Evolutionary conservation across 129 eudicot species (phyloP), one percentile per base, ranked within the genome.

Genomic region (Erigeron canadensis): DNA sequence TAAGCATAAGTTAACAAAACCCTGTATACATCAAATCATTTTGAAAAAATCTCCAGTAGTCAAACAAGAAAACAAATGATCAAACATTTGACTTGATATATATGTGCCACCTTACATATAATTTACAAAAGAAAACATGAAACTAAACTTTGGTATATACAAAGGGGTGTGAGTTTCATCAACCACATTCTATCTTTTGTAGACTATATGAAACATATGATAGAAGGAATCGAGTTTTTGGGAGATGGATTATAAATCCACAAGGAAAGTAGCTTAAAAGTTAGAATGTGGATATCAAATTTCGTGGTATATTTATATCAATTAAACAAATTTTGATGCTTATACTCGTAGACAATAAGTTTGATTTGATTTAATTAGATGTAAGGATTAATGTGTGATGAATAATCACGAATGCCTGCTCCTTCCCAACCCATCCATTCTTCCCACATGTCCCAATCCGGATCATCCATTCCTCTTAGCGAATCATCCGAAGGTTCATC

Each of bases 341-440:
- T 28, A 1, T 28, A 3, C 34, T 28, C 3, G 34, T 28, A 28
- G 3, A 3, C 2, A 28, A 28, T 28, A 28, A 28, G 1, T 28
- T 28, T 2, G 34, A 28, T 28, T 12, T 45, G 12, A 45, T 45
- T 17, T 17, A 18, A 1, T 57, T 59, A 91, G 59, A 86, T 88
- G 66, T 86, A 91, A 38, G 97, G 97, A 42, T 91, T 91, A 42
- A 89, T 79, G 19, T 86, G 89, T 12, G 97, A 86, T 0, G 96
- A 70, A 65, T 88, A 91, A 59, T 88, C 91, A 4, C 87, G 87
- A 53, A 84, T 86, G 8, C 90, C 86, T 1, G 93, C 93, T 2
- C 97, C 97, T 84, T 91, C 96, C 97, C 96, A 91, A 28, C 94
- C 98, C 95, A 85, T 85, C 95, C 95, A 86, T 42, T 89, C 95